Conservation (phyloP, 2,329 filamentous ascomycete species). For the Colletotrichum incanum region DNA sequence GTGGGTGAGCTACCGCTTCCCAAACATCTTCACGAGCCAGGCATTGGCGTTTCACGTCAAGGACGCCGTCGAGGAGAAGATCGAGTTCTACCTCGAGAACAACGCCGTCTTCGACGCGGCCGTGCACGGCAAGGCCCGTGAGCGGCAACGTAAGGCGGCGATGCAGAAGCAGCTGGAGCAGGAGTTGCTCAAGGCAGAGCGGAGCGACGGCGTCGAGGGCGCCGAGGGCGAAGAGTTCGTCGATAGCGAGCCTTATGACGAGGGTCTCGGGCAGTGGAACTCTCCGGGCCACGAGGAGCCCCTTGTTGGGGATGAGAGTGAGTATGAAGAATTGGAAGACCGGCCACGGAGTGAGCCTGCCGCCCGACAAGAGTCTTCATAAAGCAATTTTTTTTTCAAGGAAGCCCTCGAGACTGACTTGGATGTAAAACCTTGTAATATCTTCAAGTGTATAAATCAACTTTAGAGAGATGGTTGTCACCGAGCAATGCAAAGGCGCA, state of each 20-base stretch:
- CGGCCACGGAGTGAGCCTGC: constrained; percentile 1
- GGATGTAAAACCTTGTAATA: constrained; percentile 9
- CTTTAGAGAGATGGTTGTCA: not conserved
- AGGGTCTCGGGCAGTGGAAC: constrained; percentile 51
- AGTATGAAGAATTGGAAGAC: constrained; percentile 27
- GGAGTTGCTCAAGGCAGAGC: constrained; percentile 51
- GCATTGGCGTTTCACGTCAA: constrained; percentile 86
- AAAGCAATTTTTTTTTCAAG: no score
- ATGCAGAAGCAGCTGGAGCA: constrained; percentile 41
- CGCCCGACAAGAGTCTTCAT: not conserved
- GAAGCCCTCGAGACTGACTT: not conserved
- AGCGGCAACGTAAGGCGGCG: constrained; percentile 23
- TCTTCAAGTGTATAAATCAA: not conserved
- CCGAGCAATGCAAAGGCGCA: not conserved
- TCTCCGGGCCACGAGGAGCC: constrained; percentile 56
- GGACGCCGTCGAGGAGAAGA: constrained; percentile 80
- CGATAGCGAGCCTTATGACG: constrained; percentile 31
- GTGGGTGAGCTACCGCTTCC: constrained; percentile 93
- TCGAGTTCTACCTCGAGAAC: constrained; percentile 72
- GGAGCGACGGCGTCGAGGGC: constrained; percentile 38
- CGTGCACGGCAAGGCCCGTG: constrained; percentile 44
- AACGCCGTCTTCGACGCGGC: constrained; percentile 47
- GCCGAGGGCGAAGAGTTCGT: constrained; percentile 42
- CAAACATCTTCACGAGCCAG: constrained; percentile 83
- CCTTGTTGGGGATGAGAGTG: constrained; percentile 45